Base-by-base conservation (phyloP, 441 rosid species). In the Daphne laureola region DNA sequence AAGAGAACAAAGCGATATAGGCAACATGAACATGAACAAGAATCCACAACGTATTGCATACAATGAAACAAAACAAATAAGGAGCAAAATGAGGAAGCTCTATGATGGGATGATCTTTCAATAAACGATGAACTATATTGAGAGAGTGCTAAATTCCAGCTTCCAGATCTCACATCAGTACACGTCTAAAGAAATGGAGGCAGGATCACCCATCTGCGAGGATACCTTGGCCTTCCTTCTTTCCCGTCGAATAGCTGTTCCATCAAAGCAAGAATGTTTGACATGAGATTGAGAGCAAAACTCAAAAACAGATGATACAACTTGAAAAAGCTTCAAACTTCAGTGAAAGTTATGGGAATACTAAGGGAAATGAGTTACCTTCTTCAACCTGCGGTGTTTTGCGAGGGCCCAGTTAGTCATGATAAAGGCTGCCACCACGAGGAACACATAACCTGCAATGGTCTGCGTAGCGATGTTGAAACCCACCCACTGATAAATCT, bases 321-420 rank as follows among this genome's bases (percentile, higher is more conserved):
- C 44, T 26, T 16, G 21, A 14, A n/a, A n/a, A n/a, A 51, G 27
- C 15, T 41, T 11, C 4, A 5, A 31, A 31, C 9, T 31, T 46
- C 18, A 21, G 2, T 46, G 12, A 23, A 45, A 18, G 43, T 16
- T 8, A 15, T 4, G 1, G 25, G 9, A 7, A 31, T 5, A 1
- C 2, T 31, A 9, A 6, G 57, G 54, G 47, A 61, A 17, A 14
- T 57, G 25, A 21, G 25, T 76, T 76, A 90, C 97, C 96, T 90
- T 84, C 73, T 67, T 87, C 78, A 90, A 62, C 40, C 96, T 82
- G 12, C 84, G 74, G 62, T 92, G 98, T 79, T 92, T 92, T 44
- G 92, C 82, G 43, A 92, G 91, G 59, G 95, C 98, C 98, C 96
- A 86, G 21, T 89, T 89, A 57, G 90, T 86, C 98, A 92, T 92